Evolutionary conservation across 1,284 basidiomycete genomes (phyloP).

Genomic region (Vanrija humicola): DNA sequence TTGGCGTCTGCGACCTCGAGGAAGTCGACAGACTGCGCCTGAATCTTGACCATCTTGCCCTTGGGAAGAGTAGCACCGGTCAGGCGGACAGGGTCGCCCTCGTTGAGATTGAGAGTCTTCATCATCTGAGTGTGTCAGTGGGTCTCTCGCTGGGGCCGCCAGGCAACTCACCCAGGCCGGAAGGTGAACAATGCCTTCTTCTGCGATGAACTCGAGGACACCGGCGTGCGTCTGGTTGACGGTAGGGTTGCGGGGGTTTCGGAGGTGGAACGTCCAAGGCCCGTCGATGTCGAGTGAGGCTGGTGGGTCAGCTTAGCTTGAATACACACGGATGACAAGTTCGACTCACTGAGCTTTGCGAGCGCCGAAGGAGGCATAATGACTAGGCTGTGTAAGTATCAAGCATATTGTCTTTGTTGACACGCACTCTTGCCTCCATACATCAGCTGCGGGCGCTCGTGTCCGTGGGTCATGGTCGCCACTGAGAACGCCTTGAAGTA

Average conservation of each 20-base stretch:
- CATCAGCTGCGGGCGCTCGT: conserved; percentile 45
- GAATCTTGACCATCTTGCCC: conserved; percentile 94
- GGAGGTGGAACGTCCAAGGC: conserved; percentile 95
- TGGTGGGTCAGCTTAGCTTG: conserved; percentile 21
- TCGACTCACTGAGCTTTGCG: conserved; percentile 65
- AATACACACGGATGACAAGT: not conserved
- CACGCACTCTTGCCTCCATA: conserved; percentile 93
- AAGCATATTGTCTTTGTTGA: not conserved
- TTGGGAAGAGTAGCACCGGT: conserved; percentile 84
- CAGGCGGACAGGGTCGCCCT: conserved; percentile 92
- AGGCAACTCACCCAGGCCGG: conserved; percentile 71
- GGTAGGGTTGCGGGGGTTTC: conserved; percentile 79
- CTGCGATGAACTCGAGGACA: conserved; percentile 97
- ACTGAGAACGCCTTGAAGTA: conserved; percentile 51
- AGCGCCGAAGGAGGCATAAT: conserved; percentile 96
- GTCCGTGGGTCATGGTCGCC: conserved; percentile 45
- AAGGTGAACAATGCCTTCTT: conserved; percentile 91
- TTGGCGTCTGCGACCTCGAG: conserved; percentile 86
- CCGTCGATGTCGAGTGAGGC: conserved; percentile 81
- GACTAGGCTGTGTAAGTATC: conserved; percentile 55
- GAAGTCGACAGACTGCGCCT: conserved; percentile 93
- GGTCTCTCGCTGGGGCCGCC: not conserved
- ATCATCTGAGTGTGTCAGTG: conserved; percentile 66
- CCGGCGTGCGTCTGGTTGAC: conserved; percentile 85
- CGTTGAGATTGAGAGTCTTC: conserved; percentile 80